A percentile compares a stretch with the other conserved stretches of the same genome.
Conservation (phyloP, 352 stramenopile species). For the Phytophthora tubulina region DNA sequence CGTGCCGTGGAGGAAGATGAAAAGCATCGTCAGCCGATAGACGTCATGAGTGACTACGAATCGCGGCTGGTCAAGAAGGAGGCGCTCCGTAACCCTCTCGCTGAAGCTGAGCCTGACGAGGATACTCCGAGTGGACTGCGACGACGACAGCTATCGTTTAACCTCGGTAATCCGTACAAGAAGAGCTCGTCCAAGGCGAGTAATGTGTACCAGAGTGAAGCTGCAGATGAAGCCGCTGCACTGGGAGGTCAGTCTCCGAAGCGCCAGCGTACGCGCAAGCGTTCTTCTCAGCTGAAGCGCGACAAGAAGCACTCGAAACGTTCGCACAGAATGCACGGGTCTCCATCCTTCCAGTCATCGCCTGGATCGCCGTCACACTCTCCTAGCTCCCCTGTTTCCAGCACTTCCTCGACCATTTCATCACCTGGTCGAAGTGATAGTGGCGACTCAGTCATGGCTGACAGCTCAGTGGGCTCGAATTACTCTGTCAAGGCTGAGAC, state of each 20-base stretch:
- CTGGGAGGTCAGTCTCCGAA: slow-evolving; percentile 83
- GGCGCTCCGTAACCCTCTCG: slow-evolving; percentile 83
- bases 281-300: slow-evolving; percentile 85
- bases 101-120: slow-evolving; percentile 86
- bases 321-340: slow-evolving; percentile 68
- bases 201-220: slow-evolving; percentile 88
- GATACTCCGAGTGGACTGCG: slow-evolving; percentile 78
- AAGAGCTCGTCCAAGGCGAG: slow-evolving; percentile 87
- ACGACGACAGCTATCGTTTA: slow-evolving; percentile 85
- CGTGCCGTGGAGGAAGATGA: slow-evolving; percentile 78
- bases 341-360: slow-evolving; percentile 75
- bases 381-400: slow-evolving; percentile 64
- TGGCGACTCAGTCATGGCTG: slow-evolving; percentile 65
- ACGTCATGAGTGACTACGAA: slow-evolving; percentile 92
- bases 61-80: slow-evolving; percentile 90
- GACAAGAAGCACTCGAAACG: slow-evolving; percentile 83
- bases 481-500: slow-evolving; percentile 85
- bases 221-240: slow-evolving; percentile 84
- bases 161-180: slow-evolving; percentile 91
- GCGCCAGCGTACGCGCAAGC: slow-evolving; percentile 83
- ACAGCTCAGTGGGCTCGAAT: slow-evolving; percentile 72
- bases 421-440: slow-evolving; percentile 73
- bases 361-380: slow-evolving; percentile 77
- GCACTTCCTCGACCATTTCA: slow-evolving; percentile 64
- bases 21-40: slow-evolving; percentile 87